phyloP scores from a whole-genome alignment of 768 basidiomycete genomes.

The Lyophyllum shimeji region DNA sequence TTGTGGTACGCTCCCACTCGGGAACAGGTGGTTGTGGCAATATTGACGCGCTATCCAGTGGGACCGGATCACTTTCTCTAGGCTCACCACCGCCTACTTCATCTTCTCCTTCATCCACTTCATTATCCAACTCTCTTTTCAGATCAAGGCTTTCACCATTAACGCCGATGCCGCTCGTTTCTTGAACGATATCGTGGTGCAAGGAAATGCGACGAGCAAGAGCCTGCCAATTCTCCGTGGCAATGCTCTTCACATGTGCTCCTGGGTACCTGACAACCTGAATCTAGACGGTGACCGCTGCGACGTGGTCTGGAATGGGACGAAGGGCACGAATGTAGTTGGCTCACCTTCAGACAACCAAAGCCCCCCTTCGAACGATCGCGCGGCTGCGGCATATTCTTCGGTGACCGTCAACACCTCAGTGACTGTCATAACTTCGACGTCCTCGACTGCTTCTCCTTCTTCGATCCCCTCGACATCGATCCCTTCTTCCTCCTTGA shows the following conservation, averaged over 20 bases:
- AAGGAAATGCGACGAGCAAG: conserved; percentile 46
- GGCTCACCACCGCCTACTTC: conserved; percentile 65
- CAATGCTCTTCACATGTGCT: conserved; percentile 57
- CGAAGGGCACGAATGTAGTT: conserved; percentile 13
- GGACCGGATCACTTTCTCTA: conserved; percentile 69
- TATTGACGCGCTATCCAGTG: conserved; percentile 41
- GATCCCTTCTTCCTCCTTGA: conserved; percentile 4
- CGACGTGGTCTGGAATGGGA: conserved; percentile 55
- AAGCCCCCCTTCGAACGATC: neutral
- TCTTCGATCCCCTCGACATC: conserved; percentile 8
- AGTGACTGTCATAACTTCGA: neutral
- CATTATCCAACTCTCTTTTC: conserved; percentile 64
- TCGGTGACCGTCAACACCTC: neutral
- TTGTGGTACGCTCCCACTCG: conserved; percentile 42
- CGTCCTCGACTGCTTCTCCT: neutral
- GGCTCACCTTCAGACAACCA: conserved; percentile 3
- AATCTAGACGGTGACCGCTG: conserved; percentile 41
- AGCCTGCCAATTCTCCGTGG: conserved; percentile 53
- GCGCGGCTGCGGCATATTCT: neutral
- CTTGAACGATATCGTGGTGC: conserved; percentile 47
- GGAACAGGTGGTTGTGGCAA: neutral
- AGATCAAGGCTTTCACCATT: conserved; percentile 63
- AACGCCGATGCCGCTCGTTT: conserved; percentile 59
- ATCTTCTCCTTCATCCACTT: conserved; percentile 67
- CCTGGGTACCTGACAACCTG: conserved; percentile 45